Evolutionary conservation across 805 yeast species (phyloP), one percentile per base, ranked within the genome.

Genomic region (Yarrowia bubula): DNA sequence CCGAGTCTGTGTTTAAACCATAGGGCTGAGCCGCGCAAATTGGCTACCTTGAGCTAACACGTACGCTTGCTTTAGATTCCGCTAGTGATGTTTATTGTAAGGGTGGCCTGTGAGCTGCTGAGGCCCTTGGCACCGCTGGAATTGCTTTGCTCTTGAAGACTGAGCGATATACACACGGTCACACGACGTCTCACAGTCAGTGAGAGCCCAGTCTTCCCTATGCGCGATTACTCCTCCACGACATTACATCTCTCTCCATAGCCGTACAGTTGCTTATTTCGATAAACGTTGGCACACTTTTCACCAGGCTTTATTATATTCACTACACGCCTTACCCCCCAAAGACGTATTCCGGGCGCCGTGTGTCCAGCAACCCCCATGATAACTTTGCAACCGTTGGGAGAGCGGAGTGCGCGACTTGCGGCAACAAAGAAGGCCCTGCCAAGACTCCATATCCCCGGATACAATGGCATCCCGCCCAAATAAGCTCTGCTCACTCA

Each of bases 11-110:
- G 51, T 15, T 31, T 17, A 48, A 48, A 48, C 39, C 41, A 48
- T 35, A 48, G 41, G 55, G 55, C 55, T 48, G 55, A 33, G 55
- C 55, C 55, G 55, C 41, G 55, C 55, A 48, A 35, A 48, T 48
- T 48, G 55, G 55, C 55, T 48, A 48, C 55, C 10, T 48, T 48
- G 55, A 48, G 55, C 41, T 35, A 15, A 13, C 8, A 3, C 13
- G 13, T 4, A 15, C 11, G 55, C 17, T 48, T 11, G 55, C 55
- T 48, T 48, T 48, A 48, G 31, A 33, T 38, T 22, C n/a, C 51
- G 37, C 53, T 47, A 31, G 37, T 18, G 38, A 35, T 22, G 28
- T 22, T 22, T 22, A 22, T 22, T 22, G 28, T 22, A 22, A 22
- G 28, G 28, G 28, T 22, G 28, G 28, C 28, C 28, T 22, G 28